Evolutionary conservation across 2,329 filamentous ascomycete species (phyloP).

Genomic region (Setomelanomma holmii): DNA sequence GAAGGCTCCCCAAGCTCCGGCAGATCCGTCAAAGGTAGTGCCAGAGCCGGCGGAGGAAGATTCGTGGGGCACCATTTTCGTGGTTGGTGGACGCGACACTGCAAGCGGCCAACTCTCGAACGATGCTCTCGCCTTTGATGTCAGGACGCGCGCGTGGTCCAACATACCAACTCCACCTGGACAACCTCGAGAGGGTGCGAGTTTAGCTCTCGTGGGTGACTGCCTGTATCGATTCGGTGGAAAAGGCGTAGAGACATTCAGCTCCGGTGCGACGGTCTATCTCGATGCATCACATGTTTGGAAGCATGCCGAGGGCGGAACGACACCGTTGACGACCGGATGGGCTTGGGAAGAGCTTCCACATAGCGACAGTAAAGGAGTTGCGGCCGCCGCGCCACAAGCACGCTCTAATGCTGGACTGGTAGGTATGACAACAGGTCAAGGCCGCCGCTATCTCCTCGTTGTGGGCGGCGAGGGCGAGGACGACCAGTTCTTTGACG

Average conservation of each 20-base stretch:
- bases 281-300: constrained; percentile 45
- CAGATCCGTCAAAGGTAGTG: constrained; percentile 50
- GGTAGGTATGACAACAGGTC: constrained; percentile 58
- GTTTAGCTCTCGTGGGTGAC: constrained; percentile 54
- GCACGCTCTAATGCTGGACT: constrained; percentile 55
- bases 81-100: constrained; percentile 55
- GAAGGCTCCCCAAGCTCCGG: constrained; percentile 49
- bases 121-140: constrained; percentile 62
- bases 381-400: constrained; percentile 40
- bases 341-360: constrained; percentile 43
- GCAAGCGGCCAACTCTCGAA: constrained; percentile 36
- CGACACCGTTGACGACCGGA: constrained; percentile 40
- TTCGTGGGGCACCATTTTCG: constrained; percentile 59
- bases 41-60: constrained; percentile 50
- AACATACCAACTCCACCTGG: constrained; percentile 56
- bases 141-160: constrained; percentile 58
- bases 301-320: constrained; percentile 45
- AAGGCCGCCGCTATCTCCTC: constrained; percentile 61
- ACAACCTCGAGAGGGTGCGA: constrained; percentile 44
- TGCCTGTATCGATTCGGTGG: constrained; percentile 58
- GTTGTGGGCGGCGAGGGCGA: constrained; percentile 57
- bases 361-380: constrained; percentile 17
- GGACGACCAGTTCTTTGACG: constrained; percentile 41
- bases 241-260: constrained; percentile 31
- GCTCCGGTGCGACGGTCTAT: constrained; percentile 30